Conservation (phyloP, 2,329 filamentous ascomycete genomes). For the Trichoderma atrobrunneum region DNA sequence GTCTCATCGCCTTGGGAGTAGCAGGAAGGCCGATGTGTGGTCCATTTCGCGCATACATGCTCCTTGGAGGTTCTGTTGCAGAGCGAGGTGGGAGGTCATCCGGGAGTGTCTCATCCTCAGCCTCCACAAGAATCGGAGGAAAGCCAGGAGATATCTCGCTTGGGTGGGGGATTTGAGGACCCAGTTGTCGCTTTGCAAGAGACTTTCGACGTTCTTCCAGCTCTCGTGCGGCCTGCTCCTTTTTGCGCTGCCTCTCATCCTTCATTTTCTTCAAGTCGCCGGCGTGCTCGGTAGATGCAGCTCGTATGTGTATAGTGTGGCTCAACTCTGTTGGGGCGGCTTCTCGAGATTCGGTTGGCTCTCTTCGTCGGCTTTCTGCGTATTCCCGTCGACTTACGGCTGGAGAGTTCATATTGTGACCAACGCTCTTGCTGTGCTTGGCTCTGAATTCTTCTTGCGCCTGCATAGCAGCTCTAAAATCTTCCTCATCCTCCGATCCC, state of each 20-base stretch:
- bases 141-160: conserved; percentile 43
- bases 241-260: conserved; percentile 63
- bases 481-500: conserved; percentile 64
- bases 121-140: conserved; percentile 38
- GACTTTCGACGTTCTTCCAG: conserved; percentile 86
- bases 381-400: conserved; percentile 35
- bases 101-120: conserved; percentile 40
- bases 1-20: conserved; percentile 86
- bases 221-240: conserved; percentile 75
- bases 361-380: conserved; percentile 40
- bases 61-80: conserved; percentile 60
- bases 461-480: conserved; percentile 51
- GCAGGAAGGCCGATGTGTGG: conserved; percentile 76
- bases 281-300: conserved; percentile 45
- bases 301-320: conserved; percentile 27
- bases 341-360: conserved; percentile 32
- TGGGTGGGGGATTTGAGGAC: conserved; percentile 76
- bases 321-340: conserved; percentile 26
- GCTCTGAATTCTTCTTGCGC: conserved; percentile 56
- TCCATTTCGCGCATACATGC: conserved; percentile 49
- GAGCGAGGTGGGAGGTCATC: conserved; percentile 55
- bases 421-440: conserved; percentile 52
- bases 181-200: conserved; percentile 74
- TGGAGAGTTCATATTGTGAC: conserved; percentile 40
- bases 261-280: conserved; percentile 56